Percentiles rank a stretch among this genome's conserved stretches.
Evolutionary conservation across 148 eudicot genomes (phyloP).

Genomic region (Limonium bicolor): DNA sequence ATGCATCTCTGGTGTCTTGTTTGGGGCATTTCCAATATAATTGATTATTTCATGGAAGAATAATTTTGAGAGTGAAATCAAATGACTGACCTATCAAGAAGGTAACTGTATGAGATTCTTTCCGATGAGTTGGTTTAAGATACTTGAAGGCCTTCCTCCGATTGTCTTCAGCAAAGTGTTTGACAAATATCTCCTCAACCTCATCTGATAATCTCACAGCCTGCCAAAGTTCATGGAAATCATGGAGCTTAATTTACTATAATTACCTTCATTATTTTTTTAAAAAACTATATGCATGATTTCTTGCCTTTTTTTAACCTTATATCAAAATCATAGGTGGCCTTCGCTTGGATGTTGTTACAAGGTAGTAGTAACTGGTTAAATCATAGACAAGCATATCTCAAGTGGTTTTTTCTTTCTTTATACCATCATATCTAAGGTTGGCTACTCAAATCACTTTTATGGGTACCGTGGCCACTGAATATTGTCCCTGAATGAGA

Average conservation of each 20-base stretch:
- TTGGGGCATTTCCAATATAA: too few relatives aligned
- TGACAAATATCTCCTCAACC: constrained; percentile 59
- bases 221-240: constrained; percentile 15
- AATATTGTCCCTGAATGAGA: constrained; percentile 19
- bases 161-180: constrained; percentile 76
- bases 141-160: constrained; percentile 84
- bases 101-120: constrained; percentile 81
- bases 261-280: too few relatives aligned
- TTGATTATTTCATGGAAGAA: too few relatives aligned
- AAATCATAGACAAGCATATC: constrained; percentile 34
- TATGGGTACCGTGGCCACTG: constrained; percentile 27
- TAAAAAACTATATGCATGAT: too few relatives aligned
- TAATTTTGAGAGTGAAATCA: too few relatives aligned
- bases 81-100: constrained; percentile 94
- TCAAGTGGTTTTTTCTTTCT: constrained; percentile 9
- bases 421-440: constrained; percentile 13
- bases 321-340: not conserved
- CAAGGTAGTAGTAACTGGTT: not conserved
- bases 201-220: constrained; percentile 65
- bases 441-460: constrained; percentile 14
- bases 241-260: too few relatives aligned
- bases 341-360: not conserved
- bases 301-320: too few relatives aligned
- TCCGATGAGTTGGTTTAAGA: constrained; percentile 73
- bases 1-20: too few relatives aligned